Base-by-base conservation (phyloP, 345 rosid species). In the Moringa oleifera region DNA sequence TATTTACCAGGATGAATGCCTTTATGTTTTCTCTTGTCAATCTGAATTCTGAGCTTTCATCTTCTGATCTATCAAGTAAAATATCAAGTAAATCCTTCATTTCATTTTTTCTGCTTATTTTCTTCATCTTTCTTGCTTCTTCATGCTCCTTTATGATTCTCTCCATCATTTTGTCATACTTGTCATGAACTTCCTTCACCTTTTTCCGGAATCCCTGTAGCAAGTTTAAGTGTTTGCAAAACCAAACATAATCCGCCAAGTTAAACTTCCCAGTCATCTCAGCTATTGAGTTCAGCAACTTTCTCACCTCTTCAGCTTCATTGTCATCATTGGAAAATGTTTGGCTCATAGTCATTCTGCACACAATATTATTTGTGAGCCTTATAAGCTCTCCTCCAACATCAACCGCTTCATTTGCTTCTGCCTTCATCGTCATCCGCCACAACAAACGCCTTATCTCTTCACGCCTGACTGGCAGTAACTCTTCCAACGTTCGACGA, bases 1-100 rank as follows among this genome's bases (percentile, higher is more conserved):
- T n/a, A n/a, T 11, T 41, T 81, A 91, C 97, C 91, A 84, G 75
- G 58, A 88, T 68, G 73, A 91, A 85, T 56, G 85, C 96, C 67
- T 91, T 86, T 15, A 86, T 73, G 65, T 91, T 85, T 64, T 81
- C 89, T 80, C 86, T 81, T 55, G 83, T 84, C 60, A 91, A 60
- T 58, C 74, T 81, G 37, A 71, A 80, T 77, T 83, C 93, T 7
- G 85, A 70, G 31, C 71, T 76, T 62, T 84, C 77, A 66, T 91
- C 91, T 79, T 84, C 88, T 31, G 78, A 77, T 59, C 84, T 76
- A 25, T 84, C 83, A 2, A 91, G 73, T 71, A 91, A 70, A 63
- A 86, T 67, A 62, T 86, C 91, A 11, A 91, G 80, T 68, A 88
- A 45, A 66, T 83, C 86, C 70, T 72, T 83, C 47, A 41, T 16